Percentiles rank a stretch among this genome's conserved stretches.
These are phyloP conservation scores for Tephrocybe sp. DNA, from an alignment of 768 basidiomycete genomes.

Conservation along the genomic window DNA sequence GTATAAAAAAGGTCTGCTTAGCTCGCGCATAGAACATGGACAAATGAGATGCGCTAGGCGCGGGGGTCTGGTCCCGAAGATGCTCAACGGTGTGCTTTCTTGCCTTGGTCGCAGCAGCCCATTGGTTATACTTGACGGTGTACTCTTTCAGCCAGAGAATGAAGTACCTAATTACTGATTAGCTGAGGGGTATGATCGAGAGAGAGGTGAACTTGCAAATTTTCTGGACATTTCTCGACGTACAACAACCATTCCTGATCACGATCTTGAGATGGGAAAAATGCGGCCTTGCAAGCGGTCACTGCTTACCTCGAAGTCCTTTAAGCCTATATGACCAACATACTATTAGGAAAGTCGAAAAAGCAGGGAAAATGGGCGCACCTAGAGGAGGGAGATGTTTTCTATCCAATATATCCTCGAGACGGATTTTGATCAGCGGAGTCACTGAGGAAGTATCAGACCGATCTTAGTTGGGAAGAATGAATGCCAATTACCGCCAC, in stretches of 20 bases:
- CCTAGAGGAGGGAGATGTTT: constrained; percentile 79
- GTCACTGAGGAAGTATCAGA: constrained; percentile 42
- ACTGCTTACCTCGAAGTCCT: constrained; percentile 57
- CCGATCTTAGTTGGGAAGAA: neutral
- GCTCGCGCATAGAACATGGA: constrained; percentile 77
- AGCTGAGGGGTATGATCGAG: constrained; percentile 5
- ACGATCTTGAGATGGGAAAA: neutral
- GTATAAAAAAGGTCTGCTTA: constrained; percentile 78
- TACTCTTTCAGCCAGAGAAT: constrained; percentile 82
- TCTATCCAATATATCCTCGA: constrained; percentile 74
- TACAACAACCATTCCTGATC: constrained; percentile 76
- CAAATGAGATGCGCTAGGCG: constrained; percentile 50
- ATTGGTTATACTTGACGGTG: constrained; percentile 45
- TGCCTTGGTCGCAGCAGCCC: constrained; percentile 34
- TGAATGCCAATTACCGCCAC: constrained; percentile 37
- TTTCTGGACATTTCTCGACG: constrained; percentile 73
- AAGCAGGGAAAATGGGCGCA: constrained; percentile 20
- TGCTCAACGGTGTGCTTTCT: constrained; percentile 29
- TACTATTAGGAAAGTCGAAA: neutral
- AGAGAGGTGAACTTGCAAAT: constrained; percentile 46
- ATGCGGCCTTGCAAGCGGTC: neutral
- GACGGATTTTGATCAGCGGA: constrained; percentile 60
- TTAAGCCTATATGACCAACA: constrained; percentile 44
- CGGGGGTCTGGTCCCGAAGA: constrained; percentile 33
- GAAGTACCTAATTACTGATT: constrained; percentile 53